Conservation (phyloP, 2,329 filamentous ascomycete genomes). For the Venturia effusa region DNA sequence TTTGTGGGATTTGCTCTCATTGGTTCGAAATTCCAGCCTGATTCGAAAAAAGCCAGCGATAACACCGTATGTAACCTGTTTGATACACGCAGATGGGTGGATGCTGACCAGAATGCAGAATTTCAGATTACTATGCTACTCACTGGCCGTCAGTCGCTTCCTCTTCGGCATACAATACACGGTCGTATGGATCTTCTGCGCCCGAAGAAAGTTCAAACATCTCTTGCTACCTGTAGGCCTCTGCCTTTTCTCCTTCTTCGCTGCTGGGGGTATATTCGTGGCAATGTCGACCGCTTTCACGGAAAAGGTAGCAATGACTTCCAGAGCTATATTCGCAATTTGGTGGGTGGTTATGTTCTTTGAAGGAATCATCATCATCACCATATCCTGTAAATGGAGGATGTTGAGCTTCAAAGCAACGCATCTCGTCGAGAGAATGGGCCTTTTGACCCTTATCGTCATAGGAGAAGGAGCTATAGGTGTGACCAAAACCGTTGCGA, state of each 20-base stretch:
- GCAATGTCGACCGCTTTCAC: constrained; percentile 2
- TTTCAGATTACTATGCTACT: constrained; percentile 7
- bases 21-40: constrained; percentile 25
- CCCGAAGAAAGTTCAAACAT: not conserved
- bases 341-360: constrained; percentile 35
- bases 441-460: constrained; percentile 53
- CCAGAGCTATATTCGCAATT: constrained; percentile 20
- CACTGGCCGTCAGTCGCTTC: not conserved
- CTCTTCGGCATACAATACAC: constrained; percentile 7
- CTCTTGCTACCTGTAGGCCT: constrained; percentile 1
- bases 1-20: constrained; percentile 28
- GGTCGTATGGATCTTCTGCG: constrained; percentile 1
- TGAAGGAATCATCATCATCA: constrained; percentile 43
- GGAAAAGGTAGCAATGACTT: not conserved
- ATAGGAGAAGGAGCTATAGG: constrained; percentile 56
- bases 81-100: not conserved
- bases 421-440: constrained; percentile 53
- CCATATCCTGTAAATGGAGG: constrained; percentile 43
- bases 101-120: not conserved
- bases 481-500: constrained; percentile 42
- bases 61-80: not conserved
- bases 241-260: constrained; percentile 2
- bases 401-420: constrained; percentile 51
- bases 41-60: not conserved
- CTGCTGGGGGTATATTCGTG: constrained; percentile 3